Percentiles rank a stretch among this genome's conserved stretches.
These are phyloP conservation scores for Sphaerobolus stellatus DNA, from an alignment of 1,284 basidiomycete species.

Conservation along the genomic window DNA sequence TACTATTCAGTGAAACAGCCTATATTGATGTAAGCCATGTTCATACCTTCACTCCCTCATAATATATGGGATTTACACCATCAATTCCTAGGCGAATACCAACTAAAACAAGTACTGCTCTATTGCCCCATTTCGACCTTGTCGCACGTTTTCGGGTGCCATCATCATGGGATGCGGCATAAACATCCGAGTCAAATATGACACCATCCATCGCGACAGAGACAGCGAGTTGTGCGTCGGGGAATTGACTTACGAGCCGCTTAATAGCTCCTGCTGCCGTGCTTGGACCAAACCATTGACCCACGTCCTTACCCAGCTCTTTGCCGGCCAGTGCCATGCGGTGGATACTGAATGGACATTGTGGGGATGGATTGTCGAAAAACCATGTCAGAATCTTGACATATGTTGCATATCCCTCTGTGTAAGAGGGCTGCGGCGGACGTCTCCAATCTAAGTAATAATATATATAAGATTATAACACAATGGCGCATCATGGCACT, in stretches of 20 bases:
- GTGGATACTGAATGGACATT: conserved; percentile 95
- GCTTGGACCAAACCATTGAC: conserved; percentile 98
- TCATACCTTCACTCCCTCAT: conserved; percentile 87
- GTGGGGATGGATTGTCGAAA: conserved; percentile 83
- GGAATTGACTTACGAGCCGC: conserved; percentile 75
- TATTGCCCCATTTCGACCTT: conserved; percentile 66
- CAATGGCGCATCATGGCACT: conserved; percentile 28
- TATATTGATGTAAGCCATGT: background rate
- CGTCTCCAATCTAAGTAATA: conserved; percentile 72
- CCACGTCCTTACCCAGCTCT: conserved; percentile 91
- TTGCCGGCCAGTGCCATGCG: conserved; percentile 95
- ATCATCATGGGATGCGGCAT: conserved; percentile 70
- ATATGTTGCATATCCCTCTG: conserved; percentile 62
- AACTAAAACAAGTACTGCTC: conserved; percentile 85
- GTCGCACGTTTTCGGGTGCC: conserved; percentile 15
- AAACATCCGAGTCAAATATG: conserved; percentile 86
- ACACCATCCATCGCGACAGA: conserved; percentile 81
- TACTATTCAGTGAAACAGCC: background rate
- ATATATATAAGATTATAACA: background rate
- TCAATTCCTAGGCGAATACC: conserved; percentile 88
- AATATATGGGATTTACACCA: conserved; percentile 93
- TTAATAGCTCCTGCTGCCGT: conserved; percentile 95
- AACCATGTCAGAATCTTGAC: conserved; percentile 93
- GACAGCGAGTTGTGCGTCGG: conserved; percentile 80
- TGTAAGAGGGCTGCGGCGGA: conserved; percentile 49